phyloP scores from a whole-genome alignment of 2,329 filamentous ascomycete species.

The Chaetomiaceae sp. region DNA sequence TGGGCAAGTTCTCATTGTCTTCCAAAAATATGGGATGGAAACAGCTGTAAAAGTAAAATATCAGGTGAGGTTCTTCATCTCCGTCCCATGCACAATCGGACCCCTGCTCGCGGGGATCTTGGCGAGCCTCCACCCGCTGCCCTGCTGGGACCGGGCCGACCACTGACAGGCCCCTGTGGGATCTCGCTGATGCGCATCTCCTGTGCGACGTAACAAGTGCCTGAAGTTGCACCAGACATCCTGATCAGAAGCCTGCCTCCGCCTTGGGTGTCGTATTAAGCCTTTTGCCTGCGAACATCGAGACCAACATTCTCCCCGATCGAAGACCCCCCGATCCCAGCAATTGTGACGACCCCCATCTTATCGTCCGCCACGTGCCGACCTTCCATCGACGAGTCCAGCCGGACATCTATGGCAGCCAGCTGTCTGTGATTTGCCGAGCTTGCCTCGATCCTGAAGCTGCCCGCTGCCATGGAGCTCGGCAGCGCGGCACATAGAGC shows the following conservation, averaged over 20 bases:
- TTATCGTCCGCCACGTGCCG: constrained; percentile 4
- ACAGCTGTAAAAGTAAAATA: too few species aligned
- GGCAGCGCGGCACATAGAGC: constrained; percentile 20
- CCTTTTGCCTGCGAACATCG: neutral
- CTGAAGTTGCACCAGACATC: constrained; percentile 18
- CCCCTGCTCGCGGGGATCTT: constrained; percentile 13
- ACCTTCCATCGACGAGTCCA: neutral
- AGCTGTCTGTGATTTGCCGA: constrained; percentile 18
- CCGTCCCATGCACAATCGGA: constrained; percentile 5
- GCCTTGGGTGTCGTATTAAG: constrained; percentile 2
- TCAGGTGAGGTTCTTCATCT: too few species aligned
- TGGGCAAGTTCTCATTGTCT: too few species aligned
- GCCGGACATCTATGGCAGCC: constrained; percentile 13
- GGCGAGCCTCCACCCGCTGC: constrained; percentile 10
- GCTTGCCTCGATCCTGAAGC: constrained; percentile 3
- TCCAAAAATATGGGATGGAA: too few species aligned
- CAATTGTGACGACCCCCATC: neutral
- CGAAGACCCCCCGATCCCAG: neutral
- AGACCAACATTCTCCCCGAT: neutral
- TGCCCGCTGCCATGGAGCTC: constrained; percentile 27
- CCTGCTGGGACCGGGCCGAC: neutral
- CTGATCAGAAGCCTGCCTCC: constrained; percentile 1
- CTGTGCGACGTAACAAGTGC: constrained; percentile 13
- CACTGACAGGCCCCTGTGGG: too few species aligned
- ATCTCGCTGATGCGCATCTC: constrained; percentile 4